phyloP scores from a whole-genome alignment of 108 stramenopile genomes.

The Skeletonema tropicum region DNA sequence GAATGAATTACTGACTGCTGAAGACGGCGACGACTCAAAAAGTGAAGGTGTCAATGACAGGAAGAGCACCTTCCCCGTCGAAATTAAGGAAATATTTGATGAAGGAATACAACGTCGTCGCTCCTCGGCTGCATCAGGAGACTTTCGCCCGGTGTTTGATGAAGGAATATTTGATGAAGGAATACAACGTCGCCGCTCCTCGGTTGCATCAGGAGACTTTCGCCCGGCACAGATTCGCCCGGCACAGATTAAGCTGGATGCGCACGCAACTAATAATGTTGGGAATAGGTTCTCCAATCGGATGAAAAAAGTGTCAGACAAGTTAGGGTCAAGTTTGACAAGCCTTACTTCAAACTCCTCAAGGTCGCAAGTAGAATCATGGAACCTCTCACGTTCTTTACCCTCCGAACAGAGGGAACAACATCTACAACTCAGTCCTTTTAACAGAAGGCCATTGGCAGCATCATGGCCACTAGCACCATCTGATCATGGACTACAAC shows the following conservation, averaged over 20 bases:
- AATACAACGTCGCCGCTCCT: neutral
- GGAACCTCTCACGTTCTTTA: neutral
- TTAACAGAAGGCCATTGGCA: neutral
- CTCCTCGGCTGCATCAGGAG: neutral
- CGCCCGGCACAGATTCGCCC: too few relatives aligned
- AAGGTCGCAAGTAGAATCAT: neutral
- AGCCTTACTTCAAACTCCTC: too few relatives aligned
- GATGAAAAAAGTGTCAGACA: neutral
- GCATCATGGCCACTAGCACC: neutral
- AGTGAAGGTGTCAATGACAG: neutral
- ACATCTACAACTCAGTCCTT: neutral
- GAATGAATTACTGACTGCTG: neutral
- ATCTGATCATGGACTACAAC: neutral
- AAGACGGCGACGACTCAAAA: neutral
- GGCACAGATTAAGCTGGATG: neutral
- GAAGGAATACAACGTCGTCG: neutral
- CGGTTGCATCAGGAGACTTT: neutral
- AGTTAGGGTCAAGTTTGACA: neutral
- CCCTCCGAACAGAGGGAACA: neutral
- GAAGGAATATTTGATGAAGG: neutral
- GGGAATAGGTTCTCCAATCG: neutral
- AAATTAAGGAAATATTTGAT: neutral
- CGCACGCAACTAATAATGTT: neutral
- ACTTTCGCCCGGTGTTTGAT: too few relatives aligned
- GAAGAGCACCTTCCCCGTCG: too few relatives aligned